phyloP scores from a whole-genome alignment of 129 eudicot genomes.

The Chrysanthemum lavandulifolium region DNA sequence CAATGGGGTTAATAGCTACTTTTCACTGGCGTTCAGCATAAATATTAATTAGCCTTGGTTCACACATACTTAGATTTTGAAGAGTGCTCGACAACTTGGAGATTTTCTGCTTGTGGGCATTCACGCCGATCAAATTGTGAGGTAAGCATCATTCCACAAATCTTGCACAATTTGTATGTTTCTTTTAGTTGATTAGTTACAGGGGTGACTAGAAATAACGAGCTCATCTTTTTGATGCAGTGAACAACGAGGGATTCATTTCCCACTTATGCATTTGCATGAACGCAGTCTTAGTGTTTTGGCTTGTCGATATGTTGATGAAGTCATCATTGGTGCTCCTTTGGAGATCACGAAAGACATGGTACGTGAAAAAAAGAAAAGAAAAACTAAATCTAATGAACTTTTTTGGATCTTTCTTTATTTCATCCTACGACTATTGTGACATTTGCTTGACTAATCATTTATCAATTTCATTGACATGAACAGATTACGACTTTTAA shows the following conservation, averaged over 20 bases:
- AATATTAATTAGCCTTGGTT: background rate
- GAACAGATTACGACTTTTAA: constrained; percentile 79
- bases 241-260: constrained; percentile 30
- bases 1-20: background rate
- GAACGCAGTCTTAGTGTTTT: constrained; percentile 37
- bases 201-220: background rate
- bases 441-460: background rate
- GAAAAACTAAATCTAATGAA: too few species aligned
- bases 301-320: constrained; percentile 47
- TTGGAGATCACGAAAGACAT: constrained; percentile 75
- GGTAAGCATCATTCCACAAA: constrained; percentile 38
- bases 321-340: constrained; percentile 89
- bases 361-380: constrained; percentile 35
- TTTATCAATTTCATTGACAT: constrained; percentile 5
- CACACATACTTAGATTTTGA: constrained; percentile 35
- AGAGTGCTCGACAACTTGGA: constrained; percentile 40
- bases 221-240: constrained; percentile 19
- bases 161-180: background rate
- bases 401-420: background rate
- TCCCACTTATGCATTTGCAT: constrained; percentile 43
- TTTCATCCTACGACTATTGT: background rate
- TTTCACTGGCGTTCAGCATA: background rate
- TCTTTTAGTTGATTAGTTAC: background rate
- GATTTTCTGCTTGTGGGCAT: constrained; percentile 38
- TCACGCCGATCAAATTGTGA: constrained; percentile 46